Conservation (phyloP, 805 yeast species). For the Saccharomycopsis oosterbeekiorum region DNA sequence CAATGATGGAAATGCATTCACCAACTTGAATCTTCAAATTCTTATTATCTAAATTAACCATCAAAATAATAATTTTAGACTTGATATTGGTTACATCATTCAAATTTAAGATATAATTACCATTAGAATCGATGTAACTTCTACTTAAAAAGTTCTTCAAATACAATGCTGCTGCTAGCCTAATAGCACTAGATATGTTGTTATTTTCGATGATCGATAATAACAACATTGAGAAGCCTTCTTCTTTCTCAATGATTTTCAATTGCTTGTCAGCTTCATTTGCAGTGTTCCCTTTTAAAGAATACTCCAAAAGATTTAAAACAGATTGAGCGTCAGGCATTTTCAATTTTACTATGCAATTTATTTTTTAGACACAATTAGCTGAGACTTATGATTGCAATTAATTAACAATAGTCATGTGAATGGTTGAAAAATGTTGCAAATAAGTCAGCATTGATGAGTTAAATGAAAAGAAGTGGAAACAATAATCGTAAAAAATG, state of each 20-base stretch:
- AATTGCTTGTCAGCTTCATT: constrained; percentile 59
- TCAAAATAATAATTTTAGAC: constrained; percentile 67
- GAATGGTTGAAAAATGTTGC: not conserved
- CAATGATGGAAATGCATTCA: constrained; percentile 85
- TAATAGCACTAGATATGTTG: constrained; percentile 41
- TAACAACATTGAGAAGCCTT: constrained; percentile 69
- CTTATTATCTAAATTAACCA: constrained; percentile 66
- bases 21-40: constrained; percentile 87
- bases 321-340: constrained; percentile 41
- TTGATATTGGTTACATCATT: constrained; percentile 63
- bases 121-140: constrained; percentile 86
- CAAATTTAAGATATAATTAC: constrained; percentile 52
- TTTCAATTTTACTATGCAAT: not conserved
- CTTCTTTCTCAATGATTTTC: constrained; percentile 48
- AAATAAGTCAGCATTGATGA: not conserved
- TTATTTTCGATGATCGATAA: constrained; percentile 67
- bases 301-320: constrained; percentile 47
- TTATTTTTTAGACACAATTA: not conserved
- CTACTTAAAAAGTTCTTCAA: constrained; percentile 81
- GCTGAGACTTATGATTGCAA: not conserved
- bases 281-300: constrained; percentile 54
- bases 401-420: not conserved
- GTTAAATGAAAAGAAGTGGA: not conserved
- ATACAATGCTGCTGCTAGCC: constrained; percentile 83
- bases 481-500: not conserved